Evolutionary conservation across 2,329 filamentous ascomycete species (phyloP), one percentile per base, ranked within the genome.

Genomic region (Cladosporium sp.): DNA sequence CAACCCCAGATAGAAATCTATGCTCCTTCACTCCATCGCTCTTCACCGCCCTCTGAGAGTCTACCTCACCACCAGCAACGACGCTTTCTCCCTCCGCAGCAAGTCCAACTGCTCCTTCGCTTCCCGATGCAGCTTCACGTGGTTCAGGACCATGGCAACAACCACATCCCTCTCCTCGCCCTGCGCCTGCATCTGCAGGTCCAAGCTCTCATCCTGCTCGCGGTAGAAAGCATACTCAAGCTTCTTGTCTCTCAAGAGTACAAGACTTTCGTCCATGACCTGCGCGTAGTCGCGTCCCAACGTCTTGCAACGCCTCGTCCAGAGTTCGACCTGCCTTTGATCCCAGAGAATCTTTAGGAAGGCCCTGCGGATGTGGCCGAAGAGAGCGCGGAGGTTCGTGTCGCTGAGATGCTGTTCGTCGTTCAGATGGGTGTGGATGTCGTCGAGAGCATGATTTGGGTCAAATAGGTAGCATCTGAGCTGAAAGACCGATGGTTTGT

Each of bases 331-430:
- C 6, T 14, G 4, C 17, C 15, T 22, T 25, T 22, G 39, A 17
- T 20, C 9, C 52, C 30, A 38, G 17, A 55, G 12, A 28, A 22
- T 12, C 5, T 45, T 17, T 2, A 55, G 39, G 28, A 55, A 20
- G 11, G 52, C 19, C 34, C 25, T 55, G 30, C 52, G 52, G 30
- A 55, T 36, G n/a, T 15, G 15, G 25, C 52, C 52, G 39, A 55
- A 37, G 14, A 55, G 39, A 0, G 36, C 37, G 28, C 40, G 52
- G 15, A 9, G 7, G 4, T 47, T 15, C n/a, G 25, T 28, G 7
- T 47, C 15, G 43, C 22, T 30, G 25, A 47, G 43, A 2, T n/a
- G 43, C 2, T 7, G 30, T 2, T 3, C 1, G n/a, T 47, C 25
- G 15, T 17, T 30, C 7, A 47, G 43, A 5, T 6, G 22, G 22